Conservation (phyloP, 805 yeast genomes). For the Starmerella apicola region DNA sequence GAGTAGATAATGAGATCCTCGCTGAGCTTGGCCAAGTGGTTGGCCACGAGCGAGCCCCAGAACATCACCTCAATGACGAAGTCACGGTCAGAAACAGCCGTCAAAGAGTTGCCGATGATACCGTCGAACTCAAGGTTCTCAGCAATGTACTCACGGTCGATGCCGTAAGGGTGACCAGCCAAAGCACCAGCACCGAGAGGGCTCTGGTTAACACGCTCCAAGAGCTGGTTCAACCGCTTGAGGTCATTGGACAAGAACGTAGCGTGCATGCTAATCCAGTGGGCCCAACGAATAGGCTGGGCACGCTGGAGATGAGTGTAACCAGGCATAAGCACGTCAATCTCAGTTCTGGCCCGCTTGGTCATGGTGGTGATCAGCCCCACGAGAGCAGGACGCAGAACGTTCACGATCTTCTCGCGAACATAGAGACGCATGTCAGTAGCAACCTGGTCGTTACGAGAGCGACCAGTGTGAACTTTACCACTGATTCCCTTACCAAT, state of each 20-base stretch:
- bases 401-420: slow-evolving; percentile 49
- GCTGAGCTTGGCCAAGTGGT: slow-evolving; percentile 84
- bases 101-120: slow-evolving; percentile 86
- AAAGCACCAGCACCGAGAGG: slow-evolving; percentile 97
- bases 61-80: slow-evolving; percentile 91
- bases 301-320: slow-evolving; percentile 98
- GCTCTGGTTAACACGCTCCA: slow-evolving; percentile 69
- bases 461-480: slow-evolving; percentile 97
- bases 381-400: slow-evolving; percentile 44
- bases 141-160: slow-evolving; percentile 85
- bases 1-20: slow-evolving; percentile 95
- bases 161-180: slow-evolving; percentile 99
- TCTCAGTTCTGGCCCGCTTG: slow-evolving; percentile 70
- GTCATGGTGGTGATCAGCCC: slow-evolving; percentile 55
- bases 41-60: slow-evolving; percentile 91
- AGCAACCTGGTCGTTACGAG: slow-evolving; percentile 97
- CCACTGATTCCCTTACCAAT: slow-evolving; percentile 92
- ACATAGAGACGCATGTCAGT: slow-evolving; percentile 97
- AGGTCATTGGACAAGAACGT: slow-evolving; percentile 88
- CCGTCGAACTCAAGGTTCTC: slow-evolving; percentile 64
- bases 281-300: slow-evolving; percentile 99
- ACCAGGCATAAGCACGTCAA: slow-evolving; percentile 94
- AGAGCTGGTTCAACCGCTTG: slow-evolving; percentile 68
- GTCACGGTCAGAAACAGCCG: slow-evolving; percentile 97
- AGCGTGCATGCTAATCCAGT: slow-evolving; percentile 90